A percentile compares a stretch with the other conserved stretches of the same genome.
Evolutionary conservation across 169 alveolate genomes (phyloP).

Genomic region (Eimeria necatrix): DNA sequence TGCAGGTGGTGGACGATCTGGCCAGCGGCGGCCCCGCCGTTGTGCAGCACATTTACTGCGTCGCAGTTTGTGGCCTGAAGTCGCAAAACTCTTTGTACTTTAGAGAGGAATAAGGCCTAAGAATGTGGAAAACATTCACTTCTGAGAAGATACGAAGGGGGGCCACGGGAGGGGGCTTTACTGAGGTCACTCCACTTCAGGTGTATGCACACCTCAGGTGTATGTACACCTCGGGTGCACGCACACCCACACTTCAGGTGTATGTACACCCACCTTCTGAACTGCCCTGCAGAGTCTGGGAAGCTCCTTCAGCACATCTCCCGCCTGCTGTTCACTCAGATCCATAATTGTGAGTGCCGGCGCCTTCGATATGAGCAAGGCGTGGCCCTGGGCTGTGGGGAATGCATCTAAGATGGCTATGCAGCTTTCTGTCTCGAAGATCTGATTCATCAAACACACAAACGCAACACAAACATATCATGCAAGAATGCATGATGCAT

Average conservation of each 20-base stretch:
- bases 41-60: conserved; percentile 80
- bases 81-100: too few species aligned
- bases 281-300: conserved; percentile 81
- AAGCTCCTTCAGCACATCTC: conserved; percentile 69
- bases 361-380: conserved; percentile 79
- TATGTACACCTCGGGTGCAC: too few species aligned
- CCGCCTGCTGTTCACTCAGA: conserved; percentile 73
- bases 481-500: too few species aligned
- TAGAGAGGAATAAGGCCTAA: too few species aligned
- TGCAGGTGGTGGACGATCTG: conserved; percentile 79
- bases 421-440: conserved; percentile 77
- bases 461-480: neutral
- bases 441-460: neutral
- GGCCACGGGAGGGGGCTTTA: too few species aligned
- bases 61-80: conserved; percentile 77
- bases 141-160: too few species aligned
- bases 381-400: conserved; percentile 79
- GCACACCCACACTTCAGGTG: neutral
- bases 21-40: conserved; percentile 80
- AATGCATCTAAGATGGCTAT: conserved; percentile 81
- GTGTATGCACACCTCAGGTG: neutral
- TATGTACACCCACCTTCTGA: conserved; percentile 56
- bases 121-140: too few species aligned
- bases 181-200: too few species aligned
- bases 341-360: conserved; percentile 68